A percentile compares a stretch with the other conserved stretches of the same genome.
Conservation (phyloP, 257 asterid genomes). For the Ballota nigra region DNA sequence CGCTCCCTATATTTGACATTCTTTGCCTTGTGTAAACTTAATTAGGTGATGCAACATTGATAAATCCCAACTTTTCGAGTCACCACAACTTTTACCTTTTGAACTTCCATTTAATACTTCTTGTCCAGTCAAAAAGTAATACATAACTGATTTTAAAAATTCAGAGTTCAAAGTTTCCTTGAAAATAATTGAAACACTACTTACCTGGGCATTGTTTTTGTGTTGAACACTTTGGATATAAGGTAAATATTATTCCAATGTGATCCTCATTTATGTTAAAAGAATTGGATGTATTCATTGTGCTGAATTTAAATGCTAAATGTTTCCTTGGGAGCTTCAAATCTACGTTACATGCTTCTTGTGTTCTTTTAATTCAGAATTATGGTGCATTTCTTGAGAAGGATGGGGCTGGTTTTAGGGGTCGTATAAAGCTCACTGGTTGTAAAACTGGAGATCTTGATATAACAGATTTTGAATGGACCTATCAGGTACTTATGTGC, state of each 20-base stretch:
- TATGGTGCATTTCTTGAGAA: slow-evolving; percentile 93
- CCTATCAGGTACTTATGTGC: slow-evolving; percentile 64
- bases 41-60: background rate
- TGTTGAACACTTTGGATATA: slow-evolving; percentile 6
- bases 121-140: background rate
- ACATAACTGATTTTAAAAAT: background rate
- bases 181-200: background rate
- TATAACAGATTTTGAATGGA: slow-evolving; percentile 60
- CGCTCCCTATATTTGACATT: background rate
- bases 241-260: background rate
- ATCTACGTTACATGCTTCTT: slow-evolving; percentile 10
- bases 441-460: slow-evolving; percentile 63
- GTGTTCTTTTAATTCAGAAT: slow-evolving; percentile 53
- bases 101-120: background rate
- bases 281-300: background rate
- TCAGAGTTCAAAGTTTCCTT: background rate
- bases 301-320: background rate
- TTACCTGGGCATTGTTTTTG: background rate
- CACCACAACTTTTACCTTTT: background rate
- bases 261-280: background rate
- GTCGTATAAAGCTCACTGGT: slow-evolving; percentile 69
- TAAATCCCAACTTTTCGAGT: background rate
- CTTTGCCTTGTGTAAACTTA: background rate
- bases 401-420: slow-evolving; percentile 94
- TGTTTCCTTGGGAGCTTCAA: slow-evolving; percentile 2